Conservation (phyloP, 2,329 filamentous ascomycete genomes). For the Cladosporium sp. region DNA sequence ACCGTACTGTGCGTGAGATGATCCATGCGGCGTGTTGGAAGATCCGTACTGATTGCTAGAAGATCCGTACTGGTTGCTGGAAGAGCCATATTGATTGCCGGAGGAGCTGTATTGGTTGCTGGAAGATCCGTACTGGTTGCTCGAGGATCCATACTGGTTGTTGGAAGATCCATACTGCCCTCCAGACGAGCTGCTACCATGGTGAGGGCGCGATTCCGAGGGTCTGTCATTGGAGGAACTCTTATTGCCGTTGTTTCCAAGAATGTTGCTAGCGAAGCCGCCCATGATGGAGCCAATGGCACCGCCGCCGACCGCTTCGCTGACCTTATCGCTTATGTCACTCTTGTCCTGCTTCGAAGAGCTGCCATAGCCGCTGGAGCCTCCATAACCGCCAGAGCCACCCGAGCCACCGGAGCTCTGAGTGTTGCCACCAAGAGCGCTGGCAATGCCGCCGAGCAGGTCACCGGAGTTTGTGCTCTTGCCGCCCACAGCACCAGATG, state of each 20-base stretch:
- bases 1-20: neutral
- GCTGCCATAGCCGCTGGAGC: slow-evolving; percentile 20
- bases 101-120: neutral
- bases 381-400: slow-evolving; percentile 38
- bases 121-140: slow-evolving; percentile 19
- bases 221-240: neutral
- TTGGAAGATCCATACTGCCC: neutral
- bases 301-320: slow-evolving; percentile 59
- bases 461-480: neutral
- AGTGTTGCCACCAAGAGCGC: neutral
- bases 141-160: neutral
- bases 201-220: slow-evolving; percentile 24
- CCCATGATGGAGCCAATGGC: slow-evolving; percentile 67
- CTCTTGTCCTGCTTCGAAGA: slow-evolving; percentile 20
- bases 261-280: slow-evolving; percentile 55
- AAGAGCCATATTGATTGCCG: slow-evolving; percentile 1
- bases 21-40: neutral
- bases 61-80: neutral
- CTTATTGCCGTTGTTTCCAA: slow-evolving; percentile 41
- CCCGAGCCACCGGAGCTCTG: slow-evolving; percentile 9
- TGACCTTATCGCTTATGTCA: slow-evolving; percentile 47
- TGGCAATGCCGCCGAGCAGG: slow-evolving; percentile 10
- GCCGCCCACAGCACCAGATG: slow-evolving; percentile 43
- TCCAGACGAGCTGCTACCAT: slow-evolving; percentile 43
- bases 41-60: slow-evolving; percentile 19